Conservation (phyloP, 2,329 filamentous ascomycete species). For the Penicillium sp. region DNA sequence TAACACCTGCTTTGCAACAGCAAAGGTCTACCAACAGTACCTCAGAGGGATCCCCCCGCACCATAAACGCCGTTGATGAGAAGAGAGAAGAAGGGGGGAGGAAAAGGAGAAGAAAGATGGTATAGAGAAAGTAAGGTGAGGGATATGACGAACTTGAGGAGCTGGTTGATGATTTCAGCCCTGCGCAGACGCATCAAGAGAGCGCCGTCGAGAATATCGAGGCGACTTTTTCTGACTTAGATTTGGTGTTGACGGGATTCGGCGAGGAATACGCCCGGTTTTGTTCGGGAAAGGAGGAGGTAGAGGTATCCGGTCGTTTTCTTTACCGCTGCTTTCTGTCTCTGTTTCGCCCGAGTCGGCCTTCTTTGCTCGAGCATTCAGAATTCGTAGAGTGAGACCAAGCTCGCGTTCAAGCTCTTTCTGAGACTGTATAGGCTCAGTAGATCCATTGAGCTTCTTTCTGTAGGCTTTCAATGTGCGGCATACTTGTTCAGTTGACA, state of each 20-base stretch:
- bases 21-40: constrained; percentile 8
- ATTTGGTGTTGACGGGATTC: constrained; percentile 44
- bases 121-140: neutral
- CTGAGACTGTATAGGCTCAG: constrained; percentile 54
- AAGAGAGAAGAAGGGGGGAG: constrained; percentile 6
- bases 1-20: constrained; percentile 15
- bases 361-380: constrained; percentile 37
- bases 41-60: neutral
- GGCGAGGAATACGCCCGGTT: constrained; percentile 34
- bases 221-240: constrained; percentile 31
- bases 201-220: constrained; percentile 36
- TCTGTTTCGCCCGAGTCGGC: constrained; percentile 37
- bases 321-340: constrained; percentile 46
- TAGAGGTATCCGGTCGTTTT: constrained; percentile 34
- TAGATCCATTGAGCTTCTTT: constrained; percentile 59
- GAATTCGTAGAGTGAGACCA: constrained; percentile 45
- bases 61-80: neutral
- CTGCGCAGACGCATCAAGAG: constrained; percentile 38
- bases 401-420: constrained; percentile 64
- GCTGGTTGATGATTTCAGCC: constrained; percentile 9
- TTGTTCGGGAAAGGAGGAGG: constrained; percentile 31
- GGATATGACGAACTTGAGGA: neutral
- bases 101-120: constrained; percentile 11
- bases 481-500: constrained; percentile 62
- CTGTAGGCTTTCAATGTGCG: constrained; percentile 63